A percentile compares a stretch with the other conserved stretches of the same genome.
Evolutionary conservation across 805 yeast species (phyloP).

Genomic region (Hanseniaspora jakobsenii): DNA sequence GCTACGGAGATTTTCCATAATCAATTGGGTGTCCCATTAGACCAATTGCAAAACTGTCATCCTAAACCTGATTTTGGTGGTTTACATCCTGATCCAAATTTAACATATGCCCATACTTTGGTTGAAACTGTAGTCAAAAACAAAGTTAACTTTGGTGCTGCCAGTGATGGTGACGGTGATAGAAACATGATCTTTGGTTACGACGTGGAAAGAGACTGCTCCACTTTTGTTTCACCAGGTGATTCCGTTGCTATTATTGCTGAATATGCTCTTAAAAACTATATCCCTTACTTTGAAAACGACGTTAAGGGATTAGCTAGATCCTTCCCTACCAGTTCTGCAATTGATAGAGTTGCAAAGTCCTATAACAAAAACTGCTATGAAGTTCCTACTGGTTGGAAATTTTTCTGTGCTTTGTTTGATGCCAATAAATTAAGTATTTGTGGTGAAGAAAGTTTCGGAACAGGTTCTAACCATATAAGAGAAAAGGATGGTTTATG

Average conservation of each 20-base stretch:
- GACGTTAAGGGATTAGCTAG: conserved; percentile 91
- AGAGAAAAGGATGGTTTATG: conserved; percentile 96
- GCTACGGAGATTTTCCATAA: conserved; percentile 74
- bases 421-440: conserved; percentile 87
- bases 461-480: conserved; percentile 94
- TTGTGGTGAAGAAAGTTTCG: conserved; percentile 97
- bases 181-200: conserved; percentile 97
- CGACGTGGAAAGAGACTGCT: conserved; percentile 27
- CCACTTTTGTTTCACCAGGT: conserved; percentile 91
- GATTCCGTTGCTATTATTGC: conserved; percentile 96
- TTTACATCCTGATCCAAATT: conserved; percentile 93
- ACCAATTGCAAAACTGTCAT: conserved; percentile 61
- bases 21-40: conserved; percentile 56
- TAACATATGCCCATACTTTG: conserved; percentile 81
- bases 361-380: conserved; percentile 60
- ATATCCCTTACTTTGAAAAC: conserved; percentile 78
- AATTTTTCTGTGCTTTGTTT: conserved; percentile 88
- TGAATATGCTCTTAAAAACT: conserved; percentile 59
- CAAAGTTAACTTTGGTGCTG: conserved; percentile 87
- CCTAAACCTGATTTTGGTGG: conserved; percentile 95
- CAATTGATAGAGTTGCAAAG: conserved; percentile 82
- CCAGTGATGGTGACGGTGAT: conserved; percentile 99
- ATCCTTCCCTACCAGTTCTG: conserved; percentile 94
- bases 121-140: conserved; percentile 77
- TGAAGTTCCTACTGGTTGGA: conserved; percentile 99